Base-by-base conservation (phyloP, 1,139 yeast species). In the Blastobotrys aristatus region DNA sequence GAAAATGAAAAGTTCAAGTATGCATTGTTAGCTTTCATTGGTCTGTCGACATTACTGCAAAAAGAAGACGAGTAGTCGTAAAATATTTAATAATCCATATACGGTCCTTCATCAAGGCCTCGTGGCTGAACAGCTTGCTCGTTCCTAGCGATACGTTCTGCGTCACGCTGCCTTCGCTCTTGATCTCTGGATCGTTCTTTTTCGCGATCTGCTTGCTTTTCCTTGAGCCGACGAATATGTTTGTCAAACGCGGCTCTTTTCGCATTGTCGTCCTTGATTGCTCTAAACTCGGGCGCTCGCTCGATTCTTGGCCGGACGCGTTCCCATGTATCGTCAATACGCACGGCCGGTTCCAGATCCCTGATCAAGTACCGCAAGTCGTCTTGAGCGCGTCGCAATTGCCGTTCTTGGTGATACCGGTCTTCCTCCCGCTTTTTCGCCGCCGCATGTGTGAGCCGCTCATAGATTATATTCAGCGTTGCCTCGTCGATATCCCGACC, bases 1-100 rank as follows among this genome's bases (percentile, higher is more conserved):
- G 98, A 94, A 62, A 88, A 88, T 61, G 76, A 76, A 46, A 85
- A 84, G 61, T 79, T 85, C 66, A 83, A 84, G 61, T 82, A 77
- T 57, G 82, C 81, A 1, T 67, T 87, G 59, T 68, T 88, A 56
- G 95, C 85, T 1, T 61, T 81, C 39, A 73, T 87, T 68, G 86
- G 82, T 4, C 49, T 87, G 20, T 50, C 67, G 21, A 62, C 71
- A 3, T 55, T 68, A 43, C 44, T 67, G 10, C 67, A 65, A 48
- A 17, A 36, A n/a, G 47, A 44, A 17, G 55, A 64, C 29, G 71
- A 68, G 24, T 63, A 54, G 50, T 33, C n/a, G 4, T 17, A 16
- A 13, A 35, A 4, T 22, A n/a, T 37, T 24, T 52, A 61, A 45
- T 61, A 61, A 38, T 61, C 64, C 36, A 61, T 50, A 33, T 46